Evolutionary conservation across 2,329 filamentous ascomycete species (phyloP).

Genomic region (Dryadomyces quercus-mongolicae): DNA sequence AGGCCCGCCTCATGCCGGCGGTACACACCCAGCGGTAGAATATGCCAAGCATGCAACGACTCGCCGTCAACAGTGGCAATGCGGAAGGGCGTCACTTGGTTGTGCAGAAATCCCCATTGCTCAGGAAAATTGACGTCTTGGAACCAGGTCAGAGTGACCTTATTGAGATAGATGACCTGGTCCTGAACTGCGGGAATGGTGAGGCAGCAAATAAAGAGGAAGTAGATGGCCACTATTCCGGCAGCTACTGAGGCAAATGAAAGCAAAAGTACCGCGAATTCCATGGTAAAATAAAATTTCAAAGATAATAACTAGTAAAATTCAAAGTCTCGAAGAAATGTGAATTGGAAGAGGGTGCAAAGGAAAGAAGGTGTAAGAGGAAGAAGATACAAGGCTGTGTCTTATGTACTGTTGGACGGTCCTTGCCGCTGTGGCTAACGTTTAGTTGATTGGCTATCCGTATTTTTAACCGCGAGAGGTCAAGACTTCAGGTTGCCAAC

Average conservation of each 20-base stretch:
- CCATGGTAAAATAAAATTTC: background rate
- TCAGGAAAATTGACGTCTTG: conserved; percentile 54
- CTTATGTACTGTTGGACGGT: no score
- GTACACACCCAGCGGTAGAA: conserved; percentile 59
- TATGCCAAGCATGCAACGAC: conserved; percentile 62
- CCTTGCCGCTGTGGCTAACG: no score
- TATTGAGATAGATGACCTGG: conserved; percentile 45
- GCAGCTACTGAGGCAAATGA: background rate
- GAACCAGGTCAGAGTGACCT: conserved; percentile 41
- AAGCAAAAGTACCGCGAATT: background rate
- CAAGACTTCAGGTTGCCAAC: no score
- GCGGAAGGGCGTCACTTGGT: conserved; percentile 62
- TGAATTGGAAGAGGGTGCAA: no score
- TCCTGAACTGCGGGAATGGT: conserved; percentile 26
- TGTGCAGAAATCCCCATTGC: conserved; percentile 57
- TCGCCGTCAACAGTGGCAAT: conserved; percentile 53
- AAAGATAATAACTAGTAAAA: background rate
- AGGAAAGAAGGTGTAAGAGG: no score
- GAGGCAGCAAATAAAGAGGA: conserved; percentile 4
- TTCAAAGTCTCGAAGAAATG: no score
- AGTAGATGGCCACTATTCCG: background rate
- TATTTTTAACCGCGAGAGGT: no score
- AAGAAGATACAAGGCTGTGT: no score
- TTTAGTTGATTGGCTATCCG: background rate
- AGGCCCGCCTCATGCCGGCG: conserved; percentile 41